Evolutionary conservation across 176 grass and related monocot genomes (phyloP).

Genomic region (Phragmites australis): DNA sequence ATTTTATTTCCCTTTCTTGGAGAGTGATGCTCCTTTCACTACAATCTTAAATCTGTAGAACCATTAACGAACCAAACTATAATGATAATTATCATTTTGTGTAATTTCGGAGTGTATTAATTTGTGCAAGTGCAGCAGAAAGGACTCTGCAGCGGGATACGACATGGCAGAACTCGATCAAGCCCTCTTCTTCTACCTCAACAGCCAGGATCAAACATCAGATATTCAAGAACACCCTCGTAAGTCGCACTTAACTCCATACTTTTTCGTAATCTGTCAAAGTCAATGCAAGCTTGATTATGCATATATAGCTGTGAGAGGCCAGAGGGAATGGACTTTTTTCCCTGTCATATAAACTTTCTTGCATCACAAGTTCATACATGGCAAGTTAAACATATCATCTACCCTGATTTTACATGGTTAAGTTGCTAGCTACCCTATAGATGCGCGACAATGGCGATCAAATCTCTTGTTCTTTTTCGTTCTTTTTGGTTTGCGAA

Average conservation of each 20-base stretch:
- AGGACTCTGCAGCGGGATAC: slow-evolving; percentile 38
- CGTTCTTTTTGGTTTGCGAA: slow-evolving; percentile 13
- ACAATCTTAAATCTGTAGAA: background rate
- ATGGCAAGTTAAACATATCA: background rate
- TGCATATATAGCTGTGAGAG: background rate
- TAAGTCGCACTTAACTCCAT: slow-evolving; percentile 21
- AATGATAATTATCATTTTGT: background rate
- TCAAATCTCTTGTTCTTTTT: background rate
- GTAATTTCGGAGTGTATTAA: slow-evolving; percentile 13
- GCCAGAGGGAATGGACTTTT: background rate
- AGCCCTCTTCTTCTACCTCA: slow-evolving; percentile 52
- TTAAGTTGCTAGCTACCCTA: background rate
- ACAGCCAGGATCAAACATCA: slow-evolving; percentile 53
- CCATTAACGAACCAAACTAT: background rate
- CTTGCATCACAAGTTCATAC: background rate
- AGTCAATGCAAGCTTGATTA: background rate
- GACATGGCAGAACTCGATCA: slow-evolving; percentile 57
- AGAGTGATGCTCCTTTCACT: background rate
- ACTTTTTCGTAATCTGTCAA: background rate
- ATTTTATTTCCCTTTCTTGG: slow-evolving; percentile 26
- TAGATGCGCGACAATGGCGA: background rate
- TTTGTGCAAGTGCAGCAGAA: slow-evolving; percentile 46
- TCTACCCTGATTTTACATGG: slow-evolving; percentile 4
- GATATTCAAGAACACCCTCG: slow-evolving; percentile 48
- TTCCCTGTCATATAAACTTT: slow-evolving; percentile 3